Evolutionary conservation across 805 yeast species (phyloP).

Genomic region (Wickerhamiella australiensis): DNA sequence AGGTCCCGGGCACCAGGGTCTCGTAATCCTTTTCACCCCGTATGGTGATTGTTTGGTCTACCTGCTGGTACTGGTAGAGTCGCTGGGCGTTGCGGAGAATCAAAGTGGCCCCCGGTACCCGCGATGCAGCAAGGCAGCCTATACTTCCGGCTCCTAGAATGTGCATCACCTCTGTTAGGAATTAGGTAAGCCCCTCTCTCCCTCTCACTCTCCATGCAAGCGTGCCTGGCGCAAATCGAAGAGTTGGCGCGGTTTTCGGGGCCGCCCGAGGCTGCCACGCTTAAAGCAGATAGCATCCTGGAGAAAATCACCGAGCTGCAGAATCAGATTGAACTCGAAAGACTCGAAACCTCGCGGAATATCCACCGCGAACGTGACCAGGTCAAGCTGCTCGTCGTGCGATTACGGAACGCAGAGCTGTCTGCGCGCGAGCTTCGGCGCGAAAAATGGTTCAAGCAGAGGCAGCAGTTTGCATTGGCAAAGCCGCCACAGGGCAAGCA

Average conservation of each 20-base stretch:
- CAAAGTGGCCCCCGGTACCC: slow-evolving; percentile 26
- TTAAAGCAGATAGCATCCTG: background rate
- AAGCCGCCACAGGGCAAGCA: too few relatives aligned
- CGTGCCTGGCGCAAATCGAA: slow-evolving; percentile 5
- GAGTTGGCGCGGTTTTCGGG: slow-evolving; percentile 4
- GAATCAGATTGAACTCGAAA: background rate
- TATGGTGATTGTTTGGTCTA: slow-evolving; percentile 10
- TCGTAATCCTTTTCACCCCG: slow-evolving; percentile 4
- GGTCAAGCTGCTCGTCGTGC: background rate
- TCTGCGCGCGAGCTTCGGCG: background rate
- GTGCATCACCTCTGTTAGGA: slow-evolving; percentile 17
- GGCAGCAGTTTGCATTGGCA: background rate
- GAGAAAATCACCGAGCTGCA: background rate
- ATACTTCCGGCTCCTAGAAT: slow-evolving; percentile 44
- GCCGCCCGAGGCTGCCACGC: slow-evolving; percentile 4
- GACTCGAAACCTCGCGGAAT: background rate
- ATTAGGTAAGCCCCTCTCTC: background rate
- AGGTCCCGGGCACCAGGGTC: background rate
- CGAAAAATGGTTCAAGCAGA: slow-evolving; percentile 1
- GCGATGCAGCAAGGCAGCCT: slow-evolving; percentile 31
- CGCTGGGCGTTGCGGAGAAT: slow-evolving; percentile 36
- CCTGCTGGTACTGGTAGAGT: slow-evolving; percentile 31
- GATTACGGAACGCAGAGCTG: slow-evolving; percentile 7
- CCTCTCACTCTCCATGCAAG: background rate
- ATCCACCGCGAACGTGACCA: slow-evolving; percentile 3